These are phyloP conservation scores for Cydonia oblonga DNA, from an alignment of 331 rosid genomes.

Conservation along the genomic window DNA sequence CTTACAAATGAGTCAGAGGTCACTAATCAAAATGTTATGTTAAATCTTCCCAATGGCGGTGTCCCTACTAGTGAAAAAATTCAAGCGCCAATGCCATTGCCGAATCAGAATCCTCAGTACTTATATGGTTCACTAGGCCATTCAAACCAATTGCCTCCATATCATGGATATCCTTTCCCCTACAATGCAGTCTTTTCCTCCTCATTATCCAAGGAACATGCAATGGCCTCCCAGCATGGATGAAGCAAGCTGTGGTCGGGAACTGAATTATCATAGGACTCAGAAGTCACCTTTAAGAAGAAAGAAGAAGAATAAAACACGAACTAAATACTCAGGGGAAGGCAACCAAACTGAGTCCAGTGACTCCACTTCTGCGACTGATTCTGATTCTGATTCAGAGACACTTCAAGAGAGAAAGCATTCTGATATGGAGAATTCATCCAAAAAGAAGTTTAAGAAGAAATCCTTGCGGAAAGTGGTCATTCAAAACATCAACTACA, in stretches of 20 bases:
- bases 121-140: conserved; percentile 38
- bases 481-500: conserved; percentile 61
- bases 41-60: conserved; percentile 10
- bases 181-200: conserved; percentile 39
- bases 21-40: conserved; percentile 19
- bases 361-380: conserved; percentile 33
- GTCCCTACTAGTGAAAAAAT: conserved; percentile 17
- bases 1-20: conserved; percentile 32
- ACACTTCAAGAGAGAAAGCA: conserved; percentile 19
- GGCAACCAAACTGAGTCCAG: conserved; percentile 36
- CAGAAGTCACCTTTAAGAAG: conserved; percentile 24
- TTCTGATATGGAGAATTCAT: conserved; percentile 25
- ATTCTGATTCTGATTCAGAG: conserved; percentile 33
- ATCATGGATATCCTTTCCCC: conserved; percentile 41
- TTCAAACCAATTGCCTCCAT: conserved; percentile 32
- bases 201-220: conserved; percentile 35
- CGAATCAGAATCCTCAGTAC: conserved; percentile 31
- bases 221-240: conserved; percentile 46
- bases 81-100: conserved; percentile 46
- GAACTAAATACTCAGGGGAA: conserved; percentile 23
- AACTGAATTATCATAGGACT: conserved; percentile 13
- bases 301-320: conserved; percentile 31
- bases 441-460: conserved; percentile 32
- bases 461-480: conserved; percentile 49
- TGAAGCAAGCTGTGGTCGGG: background rate